Percentiles rank a stretch among this genome's conserved stretches.
Conservation (phyloP, 352 stramenopile species). For the Phytophthora pluvialis region DNA sequence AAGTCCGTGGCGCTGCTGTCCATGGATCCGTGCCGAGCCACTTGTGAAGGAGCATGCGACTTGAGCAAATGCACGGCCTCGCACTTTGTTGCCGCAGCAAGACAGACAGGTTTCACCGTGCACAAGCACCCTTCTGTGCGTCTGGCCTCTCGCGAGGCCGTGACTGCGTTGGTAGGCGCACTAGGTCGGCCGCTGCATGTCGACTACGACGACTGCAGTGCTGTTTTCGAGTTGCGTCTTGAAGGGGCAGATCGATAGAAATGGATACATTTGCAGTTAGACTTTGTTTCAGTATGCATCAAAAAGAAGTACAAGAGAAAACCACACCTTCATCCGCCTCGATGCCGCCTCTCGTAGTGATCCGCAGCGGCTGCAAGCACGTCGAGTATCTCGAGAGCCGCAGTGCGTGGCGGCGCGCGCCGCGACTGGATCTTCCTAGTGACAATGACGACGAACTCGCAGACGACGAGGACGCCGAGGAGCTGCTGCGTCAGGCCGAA, state of each 20-base stretch:
- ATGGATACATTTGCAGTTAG: conserved; percentile 21
- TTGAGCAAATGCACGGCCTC: conserved; percentile 60
- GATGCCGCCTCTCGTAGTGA: conserved; percentile 80
- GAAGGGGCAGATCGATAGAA: conserved; percentile 15
- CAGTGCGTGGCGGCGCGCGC: conserved; percentile 43
- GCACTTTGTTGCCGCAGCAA: conserved; percentile 51
- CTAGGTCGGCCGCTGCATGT: conserved; percentile 46
- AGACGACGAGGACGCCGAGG: conserved; percentile 35
- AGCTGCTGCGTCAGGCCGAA: conserved; percentile 30
- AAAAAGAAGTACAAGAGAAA: conserved; percentile 21
- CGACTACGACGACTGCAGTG: conserved; percentile 61
- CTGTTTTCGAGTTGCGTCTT: conserved; percentile 57
- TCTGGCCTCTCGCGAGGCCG: conserved; percentile 31
- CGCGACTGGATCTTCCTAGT: conserved; percentile 27
- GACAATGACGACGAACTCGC: conserved; percentile 35
- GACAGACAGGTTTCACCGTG: conserved; percentile 46
- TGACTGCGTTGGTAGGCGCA: conserved; percentile 50
- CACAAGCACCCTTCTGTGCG: conserved; percentile 47
- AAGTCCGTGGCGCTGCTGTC: conserved; percentile 53
- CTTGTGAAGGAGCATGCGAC: conserved; percentile 49
- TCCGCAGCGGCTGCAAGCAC: conserved; percentile 65
- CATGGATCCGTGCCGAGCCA: conserved; percentile 54
- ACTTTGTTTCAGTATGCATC: conserved; percentile 7
- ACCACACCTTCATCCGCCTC: neutral
- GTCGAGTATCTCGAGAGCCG: conserved; percentile 73